A percentile compares a stretch with the other conserved stretches of the same genome.
Evolutionary conservation across 164 flowering plant species (phyloP).

Genomic region (Stephania japonica): DNA sequence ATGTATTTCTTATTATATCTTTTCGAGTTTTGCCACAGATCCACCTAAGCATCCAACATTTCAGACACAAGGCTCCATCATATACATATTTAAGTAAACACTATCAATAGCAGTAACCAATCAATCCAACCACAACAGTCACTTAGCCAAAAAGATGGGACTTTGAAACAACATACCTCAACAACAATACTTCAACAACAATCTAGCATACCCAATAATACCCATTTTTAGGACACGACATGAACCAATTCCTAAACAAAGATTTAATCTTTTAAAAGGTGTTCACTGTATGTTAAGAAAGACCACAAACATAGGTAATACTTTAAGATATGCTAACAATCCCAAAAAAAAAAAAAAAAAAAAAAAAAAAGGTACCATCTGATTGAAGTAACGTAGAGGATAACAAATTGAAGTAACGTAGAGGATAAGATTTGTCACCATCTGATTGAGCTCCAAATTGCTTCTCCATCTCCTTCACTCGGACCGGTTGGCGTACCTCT

Average conservation of each 20-base stretch:
- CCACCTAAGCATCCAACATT: no score
- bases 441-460: background rate
- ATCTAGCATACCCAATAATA: background rate
- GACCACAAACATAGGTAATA: background rate
- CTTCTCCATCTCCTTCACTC: constrained; percentile 13
- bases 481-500: constrained; percentile 27
- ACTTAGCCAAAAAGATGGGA: background rate
- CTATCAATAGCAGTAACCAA: background rate
- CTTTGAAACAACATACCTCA: background rate
- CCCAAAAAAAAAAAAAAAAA: background rate
- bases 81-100: background rate
- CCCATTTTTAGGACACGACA: background rate
- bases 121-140: background rate
- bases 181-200: background rate
- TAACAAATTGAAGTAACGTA: background rate
- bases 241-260: background rate
- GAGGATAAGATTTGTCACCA: background rate
- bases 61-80: background rate
- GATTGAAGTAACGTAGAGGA: background rate
- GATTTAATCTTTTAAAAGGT: background rate
- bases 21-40: no score
- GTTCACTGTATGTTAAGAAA: background rate
- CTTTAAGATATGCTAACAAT: no score
- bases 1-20: no score
- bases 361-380: no score